phyloP scores from a whole-genome alignment of 495 filamentous ascomycete genomes.

The Podospora pseudocomata region DNA sequence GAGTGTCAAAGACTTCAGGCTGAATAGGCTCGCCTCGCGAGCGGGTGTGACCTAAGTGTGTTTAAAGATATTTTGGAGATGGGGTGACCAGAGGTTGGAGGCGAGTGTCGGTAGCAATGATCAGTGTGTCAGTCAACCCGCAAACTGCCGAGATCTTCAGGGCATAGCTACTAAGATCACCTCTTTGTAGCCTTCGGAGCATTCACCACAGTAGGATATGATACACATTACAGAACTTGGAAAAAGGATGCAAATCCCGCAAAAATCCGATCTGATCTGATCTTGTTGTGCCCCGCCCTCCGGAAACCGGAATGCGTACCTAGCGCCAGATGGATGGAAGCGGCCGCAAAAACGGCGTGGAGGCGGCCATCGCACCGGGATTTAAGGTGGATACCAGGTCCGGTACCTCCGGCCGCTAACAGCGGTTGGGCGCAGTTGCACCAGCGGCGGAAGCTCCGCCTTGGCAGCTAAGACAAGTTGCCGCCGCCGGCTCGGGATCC shows the following conservation, averaged over 20 bases:
- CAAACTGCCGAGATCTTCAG: not conserved
- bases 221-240: not conserved
- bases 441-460: not conserved
- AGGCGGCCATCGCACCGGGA: not conserved
- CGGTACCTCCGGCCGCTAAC: not conserved
- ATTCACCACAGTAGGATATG: not conserved
- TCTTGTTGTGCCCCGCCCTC: not conserved
- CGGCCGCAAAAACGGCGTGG: not conserved
- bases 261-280: not conserved
- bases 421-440: not conserved
- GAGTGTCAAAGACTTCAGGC: constrained; percentile 1
- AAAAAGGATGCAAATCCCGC: not conserved
- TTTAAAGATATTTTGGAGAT: not conserved
- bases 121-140: too few species aligned
- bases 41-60: not conserved
- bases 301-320: not conserved
- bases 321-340: not conserved
- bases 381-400: not conserved
- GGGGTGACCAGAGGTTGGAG: not conserved
- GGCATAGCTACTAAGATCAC: not conserved
- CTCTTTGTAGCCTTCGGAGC: not conserved
- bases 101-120: too few species aligned
- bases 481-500: not conserved
- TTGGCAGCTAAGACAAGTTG: not conserved
- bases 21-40: constrained; percentile 4